Evolutionary conservation across 768 basidiomycete species (phyloP).

Genomic region (Pisolithus marmoratus): DNA sequence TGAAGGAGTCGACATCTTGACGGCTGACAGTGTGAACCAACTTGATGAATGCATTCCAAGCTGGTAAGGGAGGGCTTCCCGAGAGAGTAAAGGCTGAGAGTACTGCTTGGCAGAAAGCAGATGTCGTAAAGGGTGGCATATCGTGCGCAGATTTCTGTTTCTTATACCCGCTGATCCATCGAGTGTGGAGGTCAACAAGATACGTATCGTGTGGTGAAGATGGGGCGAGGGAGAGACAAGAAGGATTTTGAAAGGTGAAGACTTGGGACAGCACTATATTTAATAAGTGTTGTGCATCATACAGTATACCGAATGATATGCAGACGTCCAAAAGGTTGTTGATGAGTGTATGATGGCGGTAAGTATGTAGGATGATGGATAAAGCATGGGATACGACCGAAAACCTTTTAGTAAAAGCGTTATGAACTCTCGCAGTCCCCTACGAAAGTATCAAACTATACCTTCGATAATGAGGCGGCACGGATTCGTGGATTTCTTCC

Average conservation of each 20-base stretch:
- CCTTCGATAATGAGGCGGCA: conserved; percentile 51
- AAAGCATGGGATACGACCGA: conserved; percentile 50
- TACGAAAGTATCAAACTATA: conserved; percentile 17
- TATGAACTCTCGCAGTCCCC: conserved; percentile 3
- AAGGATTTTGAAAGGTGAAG: conserved; percentile 22
- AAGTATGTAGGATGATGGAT: conserved; percentile 39
- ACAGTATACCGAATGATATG: conserved; percentile 35
- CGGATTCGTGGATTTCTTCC: conserved; percentile 43
- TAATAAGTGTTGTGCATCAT: conserved; percentile 42
- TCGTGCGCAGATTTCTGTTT: background rate
- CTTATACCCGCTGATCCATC: conserved; percentile 29
- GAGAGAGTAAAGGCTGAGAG: conserved; percentile 13
- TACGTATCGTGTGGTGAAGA: conserved; percentile 44
- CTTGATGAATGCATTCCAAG: conserved; percentile 36
- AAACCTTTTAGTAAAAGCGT: conserved; percentile 29
- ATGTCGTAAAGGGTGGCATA: conserved; percentile 19
- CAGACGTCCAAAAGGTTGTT: conserved; percentile 46
- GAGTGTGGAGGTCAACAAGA: conserved; percentile 38
- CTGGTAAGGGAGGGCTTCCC: conserved; percentile 33
- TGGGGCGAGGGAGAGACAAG: conserved; percentile 27
- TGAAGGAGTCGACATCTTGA: conserved; percentile 29
- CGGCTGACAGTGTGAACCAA: conserved; percentile 28
- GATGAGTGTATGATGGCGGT: conserved; percentile 45
- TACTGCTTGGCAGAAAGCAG: conserved; percentile 20
- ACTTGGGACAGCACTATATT: conserved; percentile 36